Conservation (phyloP, 192 early-diverging fungal species). For the Jimgerdemannia flammicorona region DNA sequence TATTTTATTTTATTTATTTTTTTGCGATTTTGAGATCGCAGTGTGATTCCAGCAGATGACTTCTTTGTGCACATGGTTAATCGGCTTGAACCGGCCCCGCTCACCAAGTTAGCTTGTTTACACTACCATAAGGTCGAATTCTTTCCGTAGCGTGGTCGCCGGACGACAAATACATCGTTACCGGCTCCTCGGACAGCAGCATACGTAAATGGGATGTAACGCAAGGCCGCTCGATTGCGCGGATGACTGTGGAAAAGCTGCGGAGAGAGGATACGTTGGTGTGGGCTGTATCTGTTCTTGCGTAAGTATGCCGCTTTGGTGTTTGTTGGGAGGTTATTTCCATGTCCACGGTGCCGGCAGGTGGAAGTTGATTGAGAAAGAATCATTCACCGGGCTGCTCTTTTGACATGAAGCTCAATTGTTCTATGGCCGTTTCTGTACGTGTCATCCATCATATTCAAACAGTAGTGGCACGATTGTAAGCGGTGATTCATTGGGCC, state of each 20-base stretch:
- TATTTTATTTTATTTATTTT: too few species aligned
- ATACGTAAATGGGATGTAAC: conserved; percentile 68
- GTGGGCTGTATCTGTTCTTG: conserved; percentile 72
- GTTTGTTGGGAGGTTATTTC: neutral
- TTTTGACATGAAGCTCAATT: too few species aligned
- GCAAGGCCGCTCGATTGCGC: conserved; percentile 46
- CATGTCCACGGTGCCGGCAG: neutral
- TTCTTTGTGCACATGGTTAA: too few species aligned
- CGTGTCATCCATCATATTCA: neutral
- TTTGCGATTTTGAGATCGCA: too few species aligned
- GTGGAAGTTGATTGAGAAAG: neutral
- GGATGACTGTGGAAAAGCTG: conserved; percentile 76
- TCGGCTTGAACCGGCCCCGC: too few species aligned
- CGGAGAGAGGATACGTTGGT: conserved; percentile 80
- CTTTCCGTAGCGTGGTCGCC: conserved; percentile 85
- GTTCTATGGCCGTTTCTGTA: neutral
- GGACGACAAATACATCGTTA: conserved; percentile 64
- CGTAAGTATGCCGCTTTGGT: conserved; percentile 13
- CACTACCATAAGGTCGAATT: conserved; percentile 50
- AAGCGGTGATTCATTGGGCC: conserved; percentile 87
- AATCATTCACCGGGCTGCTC: neutral
- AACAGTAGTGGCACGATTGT: conserved; percentile 69
- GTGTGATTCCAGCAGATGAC: too few species aligned
- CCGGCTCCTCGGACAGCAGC: conserved; percentile 79
- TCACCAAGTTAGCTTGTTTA: neutral